These are phyloP conservation scores for Paxillus ammoniavirescens DNA, from an alignment of 768 basidiomycete genomes.

Conservation along the genomic window DNA sequence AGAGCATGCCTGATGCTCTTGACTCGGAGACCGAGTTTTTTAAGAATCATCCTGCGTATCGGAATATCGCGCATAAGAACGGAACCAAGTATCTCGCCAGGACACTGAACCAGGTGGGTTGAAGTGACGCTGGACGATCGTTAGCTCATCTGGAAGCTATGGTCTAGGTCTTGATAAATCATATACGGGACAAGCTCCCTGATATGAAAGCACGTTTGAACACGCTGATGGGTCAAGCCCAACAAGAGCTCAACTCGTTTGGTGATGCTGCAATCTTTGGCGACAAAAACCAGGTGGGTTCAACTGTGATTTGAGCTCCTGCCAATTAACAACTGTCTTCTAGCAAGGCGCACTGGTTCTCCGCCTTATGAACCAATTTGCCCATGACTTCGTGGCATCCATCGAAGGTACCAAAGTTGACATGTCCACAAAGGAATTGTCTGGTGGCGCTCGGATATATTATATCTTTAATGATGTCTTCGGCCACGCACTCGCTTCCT, in stretches of 20 bases:
- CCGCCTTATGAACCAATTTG: slow-evolving; percentile 98
- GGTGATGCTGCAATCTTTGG: slow-evolving; percentile 92
- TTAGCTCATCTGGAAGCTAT: neutral
- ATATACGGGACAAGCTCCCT: slow-evolving; percentile 97
- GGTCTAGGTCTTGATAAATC: slow-evolving; percentile 86
- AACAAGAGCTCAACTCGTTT: slow-evolving; percentile 96
- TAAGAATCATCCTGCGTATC: slow-evolving; percentile 82
- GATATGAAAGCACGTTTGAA: slow-evolving; percentile 99
- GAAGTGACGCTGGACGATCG: neutral
- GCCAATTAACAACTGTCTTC: slow-evolving; percentile 13
- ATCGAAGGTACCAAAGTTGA: slow-evolving; percentile 97
- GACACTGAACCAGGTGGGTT: slow-evolving; percentile 83
- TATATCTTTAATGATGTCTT: slow-evolving; percentile 99
- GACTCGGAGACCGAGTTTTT: slow-evolving; percentile 92
- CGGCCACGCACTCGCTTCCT: slow-evolving; percentile 83
- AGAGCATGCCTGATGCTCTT: slow-evolving; percentile 81
- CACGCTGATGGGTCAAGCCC: slow-evolving; percentile 98
- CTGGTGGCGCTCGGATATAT: slow-evolving; percentile 96
- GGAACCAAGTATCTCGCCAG: slow-evolving; percentile 96
- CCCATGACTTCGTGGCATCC: slow-evolving; percentile 93
- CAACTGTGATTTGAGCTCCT: neutral
- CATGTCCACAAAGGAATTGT: slow-evolving; percentile 97
- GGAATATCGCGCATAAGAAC: slow-evolving; percentile 95
- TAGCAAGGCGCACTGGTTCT: slow-evolving; percentile 88
- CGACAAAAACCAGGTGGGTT: slow-evolving; percentile 75